These are phyloP conservation scores for Fonsecaea erecta DNA, from an alignment of 2,329 filamentous ascomycete species.

Conservation along the genomic window DNA sequence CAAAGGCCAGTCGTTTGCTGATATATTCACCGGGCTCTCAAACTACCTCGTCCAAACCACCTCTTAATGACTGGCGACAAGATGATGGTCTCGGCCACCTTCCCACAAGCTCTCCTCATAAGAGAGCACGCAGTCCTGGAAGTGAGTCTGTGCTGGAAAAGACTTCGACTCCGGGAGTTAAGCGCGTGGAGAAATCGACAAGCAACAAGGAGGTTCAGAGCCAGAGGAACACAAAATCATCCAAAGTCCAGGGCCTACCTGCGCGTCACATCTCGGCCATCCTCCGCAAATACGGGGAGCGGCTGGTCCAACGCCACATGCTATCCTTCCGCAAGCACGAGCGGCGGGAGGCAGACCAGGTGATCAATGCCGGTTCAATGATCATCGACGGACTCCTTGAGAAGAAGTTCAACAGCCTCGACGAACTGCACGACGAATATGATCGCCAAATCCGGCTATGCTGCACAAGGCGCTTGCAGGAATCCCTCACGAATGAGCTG, in stretches of 20 bases:
- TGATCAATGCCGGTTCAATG: not conserved
- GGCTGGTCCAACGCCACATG: constrained; percentile 8
- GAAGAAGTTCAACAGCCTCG: constrained; percentile 2
- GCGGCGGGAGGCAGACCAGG: not conserved
- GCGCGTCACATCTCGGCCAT: not conserved
- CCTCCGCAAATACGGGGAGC: not conserved
- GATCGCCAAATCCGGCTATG: not conserved
- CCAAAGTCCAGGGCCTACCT: not conserved
- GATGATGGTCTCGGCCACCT: not conserved
- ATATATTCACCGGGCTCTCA: not conserved
- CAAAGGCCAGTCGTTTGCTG: not conserved
- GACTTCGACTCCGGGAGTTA: not conserved
- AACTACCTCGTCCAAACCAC: not conserved
- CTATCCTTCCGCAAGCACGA: not conserved
- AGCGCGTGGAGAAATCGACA: not conserved
- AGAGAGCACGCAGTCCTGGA: not conserved
- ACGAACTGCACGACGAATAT: constrained; percentile 5
- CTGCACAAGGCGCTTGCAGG: not conserved
- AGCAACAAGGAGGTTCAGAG: not conserved
- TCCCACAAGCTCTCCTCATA: not conserved
- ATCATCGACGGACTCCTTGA: constrained; percentile 1
- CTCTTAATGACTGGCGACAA: not conserved
- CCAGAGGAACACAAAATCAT: not conserved
- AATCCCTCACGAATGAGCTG: not conserved
- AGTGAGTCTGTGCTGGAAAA: not conserved